Evolutionary conservation across 75 land plant genomes (phyloP).

Genomic region (Selaginella tamariscina): DNA sequence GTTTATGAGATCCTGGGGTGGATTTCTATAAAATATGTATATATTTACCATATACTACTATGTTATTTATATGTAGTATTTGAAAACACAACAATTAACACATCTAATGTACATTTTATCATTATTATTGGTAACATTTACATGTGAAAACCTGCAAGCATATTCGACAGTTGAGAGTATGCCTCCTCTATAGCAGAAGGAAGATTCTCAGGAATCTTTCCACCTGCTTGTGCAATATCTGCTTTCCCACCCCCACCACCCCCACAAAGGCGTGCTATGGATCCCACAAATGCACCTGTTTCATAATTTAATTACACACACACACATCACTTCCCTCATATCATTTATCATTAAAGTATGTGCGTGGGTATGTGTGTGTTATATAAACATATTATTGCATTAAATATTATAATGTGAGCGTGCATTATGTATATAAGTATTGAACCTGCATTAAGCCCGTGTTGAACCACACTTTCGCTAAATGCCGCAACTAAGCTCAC

Average conservation of each 20-base stretch:
- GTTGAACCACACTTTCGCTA: conserved; percentile 51
- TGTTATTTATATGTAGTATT: too few relatives aligned
- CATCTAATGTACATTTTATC: too few relatives aligned
- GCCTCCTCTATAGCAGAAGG: conserved; percentile 55
- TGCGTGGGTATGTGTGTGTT: too few relatives aligned
- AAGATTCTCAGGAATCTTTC: conserved; percentile 74
- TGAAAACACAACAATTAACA: too few relatives aligned
- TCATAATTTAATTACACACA: too few relatives aligned
- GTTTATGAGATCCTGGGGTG: not conserved
- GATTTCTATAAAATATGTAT: not conserved
- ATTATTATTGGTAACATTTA: too few relatives aligned
- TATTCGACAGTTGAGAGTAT: conserved; percentile 26
- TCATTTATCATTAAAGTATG: too few relatives aligned
- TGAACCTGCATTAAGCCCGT: conserved; percentile 78
- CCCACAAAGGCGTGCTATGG: conserved; percentile 72
- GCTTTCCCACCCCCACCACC: conserved; percentile 97
- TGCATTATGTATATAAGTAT: too few relatives aligned
- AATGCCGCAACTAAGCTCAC: conserved; percentile 85
- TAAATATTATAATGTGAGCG: too few relatives aligned
- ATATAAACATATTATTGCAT: too few relatives aligned
- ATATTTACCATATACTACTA: too few relatives aligned
- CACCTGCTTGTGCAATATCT: conserved; percentile 96
- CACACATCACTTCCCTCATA: too few relatives aligned
- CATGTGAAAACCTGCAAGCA: not conserved
- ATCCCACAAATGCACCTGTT: conserved; percentile 80